phyloP scores from a whole-genome alignment of 106 monocot species.

The Phalaenopsis aphrodite region DNA sequence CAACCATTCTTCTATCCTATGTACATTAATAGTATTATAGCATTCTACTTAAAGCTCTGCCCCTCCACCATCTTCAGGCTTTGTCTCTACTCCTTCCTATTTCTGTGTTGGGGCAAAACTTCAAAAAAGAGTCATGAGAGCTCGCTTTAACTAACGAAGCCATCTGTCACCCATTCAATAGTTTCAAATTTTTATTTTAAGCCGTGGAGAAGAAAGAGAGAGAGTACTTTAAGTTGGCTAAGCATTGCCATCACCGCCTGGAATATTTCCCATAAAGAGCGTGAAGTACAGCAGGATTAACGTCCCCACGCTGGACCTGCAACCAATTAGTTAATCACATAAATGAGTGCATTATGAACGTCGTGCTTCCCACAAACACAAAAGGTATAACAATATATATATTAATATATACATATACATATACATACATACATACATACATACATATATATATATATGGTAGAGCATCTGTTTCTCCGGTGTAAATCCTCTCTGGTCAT shows the following conservation, averaged over 20 bases:
- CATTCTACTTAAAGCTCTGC: background rate
- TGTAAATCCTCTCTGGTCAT: too few relatives aligned
- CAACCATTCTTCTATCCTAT: too few relatives aligned
- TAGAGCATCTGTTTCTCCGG: too few relatives aligned
- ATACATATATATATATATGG: too few relatives aligned
- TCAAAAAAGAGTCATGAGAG: background rate
- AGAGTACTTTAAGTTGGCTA: background rate
- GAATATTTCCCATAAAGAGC: constrained; percentile 44
- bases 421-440: too few relatives aligned
- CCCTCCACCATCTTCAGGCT: background rate
- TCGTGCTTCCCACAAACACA: too few relatives aligned
- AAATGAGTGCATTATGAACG: too few relatives aligned
- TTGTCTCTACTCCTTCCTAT: background rate
- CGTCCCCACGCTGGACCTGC: constrained; percentile 88
- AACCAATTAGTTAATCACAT: background rate
- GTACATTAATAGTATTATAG: too few relatives aligned
- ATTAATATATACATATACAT: too few relatives aligned
- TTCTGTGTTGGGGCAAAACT: background rate
- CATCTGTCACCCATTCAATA: background rate
- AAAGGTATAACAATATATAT: too few relatives aligned
- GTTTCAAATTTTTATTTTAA: background rate
- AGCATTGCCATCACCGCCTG: background rate
- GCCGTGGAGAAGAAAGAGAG: background rate
- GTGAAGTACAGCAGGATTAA: constrained; percentile 78
- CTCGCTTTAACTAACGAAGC: background rate